Percentiles rank a stretch among this genome's conserved stretches.
These are phyloP conservation scores for Epichloe brachyelytri DNA, from an alignment of 2,329 filamentous ascomycete species.

Conservation along the genomic window DNA sequence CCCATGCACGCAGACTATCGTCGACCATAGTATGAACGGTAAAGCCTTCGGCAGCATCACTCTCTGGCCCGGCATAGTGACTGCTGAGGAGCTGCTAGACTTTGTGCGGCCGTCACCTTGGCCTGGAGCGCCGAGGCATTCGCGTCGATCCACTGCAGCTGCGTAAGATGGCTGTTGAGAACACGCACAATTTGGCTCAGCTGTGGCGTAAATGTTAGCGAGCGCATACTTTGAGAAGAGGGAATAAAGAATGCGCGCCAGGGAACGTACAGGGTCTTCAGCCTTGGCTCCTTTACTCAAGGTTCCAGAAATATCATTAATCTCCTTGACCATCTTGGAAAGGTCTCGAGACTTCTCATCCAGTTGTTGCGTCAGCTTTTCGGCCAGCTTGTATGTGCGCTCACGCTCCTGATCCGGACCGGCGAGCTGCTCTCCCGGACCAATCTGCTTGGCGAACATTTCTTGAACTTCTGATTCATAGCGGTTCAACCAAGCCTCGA, in stretches of 20 bases:
- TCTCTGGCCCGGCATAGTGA: slow-evolving; percentile 47
- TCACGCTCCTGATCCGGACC: slow-evolving; percentile 94
- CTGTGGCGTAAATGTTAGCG: slow-evolving; percentile 30
- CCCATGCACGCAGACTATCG: slow-evolving; percentile 29
- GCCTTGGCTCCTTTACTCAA: slow-evolving; percentile 81
- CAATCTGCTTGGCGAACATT: slow-evolving; percentile 68
- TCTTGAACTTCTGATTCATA: slow-evolving; percentile 89
- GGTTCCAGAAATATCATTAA: slow-evolving; percentile 82
- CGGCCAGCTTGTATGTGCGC: slow-evolving; percentile 88
- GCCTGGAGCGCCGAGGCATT: slow-evolving; percentile 69
- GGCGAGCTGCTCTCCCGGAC: slow-evolving; percentile 60
- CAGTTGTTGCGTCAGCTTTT: slow-evolving; percentile 80
- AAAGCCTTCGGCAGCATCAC: slow-evolving; percentile 73
- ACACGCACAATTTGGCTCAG: slow-evolving; percentile 91
- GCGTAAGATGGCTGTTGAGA: slow-evolving; percentile 81
- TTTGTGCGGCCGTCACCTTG: slow-evolving; percentile 74
- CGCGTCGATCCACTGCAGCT: slow-evolving; percentile 86
- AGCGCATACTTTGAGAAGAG: slow-evolving; percentile 4
- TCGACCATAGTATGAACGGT: slow-evolving; percentile 72
- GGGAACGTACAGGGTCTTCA: slow-evolving; percentile 63
- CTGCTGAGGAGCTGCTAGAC: slow-evolving; percentile 50
- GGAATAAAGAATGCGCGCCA: not conserved
- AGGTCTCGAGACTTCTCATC: slow-evolving; percentile 91
- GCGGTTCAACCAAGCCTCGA: slow-evolving; percentile 74
- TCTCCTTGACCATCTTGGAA: slow-evolving; percentile 94